Base-by-base conservation (phyloP, 257 asterid genomes). In the Solanum corneliomulleri region DNA sequence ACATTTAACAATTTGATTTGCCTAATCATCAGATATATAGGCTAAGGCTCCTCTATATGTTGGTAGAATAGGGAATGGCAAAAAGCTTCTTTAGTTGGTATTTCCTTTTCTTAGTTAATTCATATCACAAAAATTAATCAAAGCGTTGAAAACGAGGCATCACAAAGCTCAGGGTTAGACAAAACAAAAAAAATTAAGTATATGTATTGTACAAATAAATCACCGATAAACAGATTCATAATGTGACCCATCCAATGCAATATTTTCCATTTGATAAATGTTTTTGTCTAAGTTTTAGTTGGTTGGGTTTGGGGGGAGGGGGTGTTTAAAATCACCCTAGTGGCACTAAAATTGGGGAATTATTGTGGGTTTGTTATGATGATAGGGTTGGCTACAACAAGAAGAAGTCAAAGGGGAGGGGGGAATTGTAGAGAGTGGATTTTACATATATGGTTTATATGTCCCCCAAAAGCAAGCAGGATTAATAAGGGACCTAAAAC, bases 381-480 rank as follows among this genome's bases (percentile, higher is more conserved):
- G 94, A 91, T 86, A 88, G 89, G 91, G 92, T 91, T 90, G 89
- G 83, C 37, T 11, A 45, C 49, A 85, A 87, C 45, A 84, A 45
- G 78, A 44, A 37, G 9, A 90, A 87, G 92, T 90, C 92, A 90
- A 91, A 86, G 84, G 86, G 71, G 58, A 88, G 37, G 83, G 58
- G 37, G 9, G 9, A 76, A 76, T 27, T 7, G 78, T 71, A 70
- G 77, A 31, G 31, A 70, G 77, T 70, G 77, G 77, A 71, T 35
- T 71, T 71, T 71, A 12, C 45, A 71, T 82, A 86, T 88, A 85
- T 68, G 84, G 89, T 86, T 76, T 76, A 35, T 76, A 35, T 92
- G 92, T 88, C 88, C 87, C 90, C 91, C 88, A 88, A 69, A 90
- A 89, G 88, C 89, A 82, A 89, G 85, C 93, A 90, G 49, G 86